phyloP scores from a whole-genome alignment of 192 early-diverging fungal species.

The Gaertneriomyces sp. region DNA sequence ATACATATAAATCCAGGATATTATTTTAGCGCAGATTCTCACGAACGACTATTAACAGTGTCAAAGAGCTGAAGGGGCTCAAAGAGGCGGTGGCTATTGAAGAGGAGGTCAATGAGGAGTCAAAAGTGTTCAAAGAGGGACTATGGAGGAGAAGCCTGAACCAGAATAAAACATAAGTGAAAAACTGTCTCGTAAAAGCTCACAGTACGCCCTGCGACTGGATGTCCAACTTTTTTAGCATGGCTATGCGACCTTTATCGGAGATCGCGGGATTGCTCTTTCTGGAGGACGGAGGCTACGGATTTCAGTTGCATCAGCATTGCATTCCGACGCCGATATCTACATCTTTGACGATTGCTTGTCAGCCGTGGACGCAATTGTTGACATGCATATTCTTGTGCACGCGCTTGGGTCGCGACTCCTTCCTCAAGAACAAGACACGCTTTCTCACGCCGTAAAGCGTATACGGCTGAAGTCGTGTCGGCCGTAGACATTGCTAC shows the following conservation, averaged over 20 bases:
- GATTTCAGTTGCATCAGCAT: constrained; percentile 57
- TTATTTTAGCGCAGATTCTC: too few species aligned
- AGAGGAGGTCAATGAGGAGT: too few species aligned
- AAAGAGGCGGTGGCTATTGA: too few species aligned
- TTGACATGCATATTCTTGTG: constrained; percentile 33
- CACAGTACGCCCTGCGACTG: constrained; percentile 29
- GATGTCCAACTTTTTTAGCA: constrained; percentile 36
- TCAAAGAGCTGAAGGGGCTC: too few species aligned
- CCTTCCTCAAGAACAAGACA: constrained; percentile 63
- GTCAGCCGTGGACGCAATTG: constrained; percentile 53
- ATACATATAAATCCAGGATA: too few species aligned
- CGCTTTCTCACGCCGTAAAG: constrained; percentile 70
- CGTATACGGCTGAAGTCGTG: constrained; percentile 52
- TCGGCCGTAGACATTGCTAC: too few species aligned
- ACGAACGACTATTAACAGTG: too few species aligned
- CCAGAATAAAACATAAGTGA: too few species aligned
- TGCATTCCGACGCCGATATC: constrained; percentile 17
- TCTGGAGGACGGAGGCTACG: constrained; percentile 73
- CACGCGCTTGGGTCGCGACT: constrained; percentile 40
- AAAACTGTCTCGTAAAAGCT: too few species aligned
- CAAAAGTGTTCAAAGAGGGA: too few species aligned
- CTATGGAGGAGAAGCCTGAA: too few species aligned
- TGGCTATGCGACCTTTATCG: constrained; percentile 44
- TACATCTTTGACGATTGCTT: constrained; percentile 72
- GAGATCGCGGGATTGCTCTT: constrained; percentile 45